Evolutionary conservation across 768 basidiomycete genomes (phyloP), one percentile per base, ranked within the genome.

Genomic region (Tricholoma terreum): DNA sequence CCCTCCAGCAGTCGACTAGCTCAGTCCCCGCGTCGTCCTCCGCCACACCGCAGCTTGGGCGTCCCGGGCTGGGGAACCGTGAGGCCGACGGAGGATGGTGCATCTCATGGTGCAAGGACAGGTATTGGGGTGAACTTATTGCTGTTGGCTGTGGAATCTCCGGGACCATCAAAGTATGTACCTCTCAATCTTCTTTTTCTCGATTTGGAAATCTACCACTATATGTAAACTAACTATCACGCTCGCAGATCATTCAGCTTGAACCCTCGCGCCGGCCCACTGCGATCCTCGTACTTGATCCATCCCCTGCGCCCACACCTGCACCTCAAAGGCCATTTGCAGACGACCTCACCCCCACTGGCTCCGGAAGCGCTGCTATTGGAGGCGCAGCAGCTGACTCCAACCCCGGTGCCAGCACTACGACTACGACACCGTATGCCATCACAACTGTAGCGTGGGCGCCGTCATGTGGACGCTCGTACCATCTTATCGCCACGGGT

Each of bases 81-180:
- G 90, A 95, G 70, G 92, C 92, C 2, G 87, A 93, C 54, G 93
- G 93, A 3, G 95, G 91, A 1, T 98, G 94, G 94, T 89, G 87
- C 56, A 72, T 99, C 42, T 89, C 89, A 7, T 99, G 95, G 94
- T 98, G 95, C 72, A 92, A 93, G 67, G 97, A 98, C 65, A 80
- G 83, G 58, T 97, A 94, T 71, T 97, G 94, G 94, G 96, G 96
- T 1, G 91, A 94, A 67, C 67, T 96, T 17, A 77, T 98, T 50
- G 94, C 93, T 8, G 86, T 85, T 0, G 83, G 85, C 1, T 83
- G 82, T 54, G 94, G 94, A 1, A 78, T 83, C 1, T 82, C 77
- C 57, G 90, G 91, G 0, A 71, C 84, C 19, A 76, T 98, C 45
- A 94, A 96, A 70, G 93, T 94, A 42, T 54, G 77, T 54, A 45